Conservation (phyloP, 2,329 filamentous ascomycete genomes). For the Aspergillus sp. region DNA sequence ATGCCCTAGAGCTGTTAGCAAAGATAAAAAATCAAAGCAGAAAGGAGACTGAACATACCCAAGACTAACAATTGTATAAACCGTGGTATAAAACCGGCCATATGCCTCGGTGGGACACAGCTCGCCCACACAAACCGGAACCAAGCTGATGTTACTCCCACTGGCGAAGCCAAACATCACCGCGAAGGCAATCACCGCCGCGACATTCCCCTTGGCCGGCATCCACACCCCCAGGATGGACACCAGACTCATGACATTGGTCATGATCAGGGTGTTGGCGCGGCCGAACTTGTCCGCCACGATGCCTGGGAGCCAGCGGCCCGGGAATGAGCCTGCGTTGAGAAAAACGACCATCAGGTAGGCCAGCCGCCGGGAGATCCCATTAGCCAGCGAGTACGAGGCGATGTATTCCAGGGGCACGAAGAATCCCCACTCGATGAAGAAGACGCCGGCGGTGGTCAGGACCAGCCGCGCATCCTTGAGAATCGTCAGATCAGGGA, state of each 20-base stretch:
- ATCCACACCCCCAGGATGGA: slow-evolving; percentile 28
- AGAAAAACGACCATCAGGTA: slow-evolving; percentile 23
- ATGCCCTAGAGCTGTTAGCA: slow-evolving; percentile 11
- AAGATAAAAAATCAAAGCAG: too few relatives aligned
- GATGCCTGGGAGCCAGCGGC: slow-evolving; percentile 21
- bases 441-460: slow-evolving; percentile 18
- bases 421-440: slow-evolving; percentile 24
- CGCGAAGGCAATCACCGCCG: slow-evolving; percentile 19
- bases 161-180: slow-evolving; percentile 35
- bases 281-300: slow-evolving; percentile 24
- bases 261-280: slow-evolving; percentile 27
- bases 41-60: slow-evolving; percentile 9
- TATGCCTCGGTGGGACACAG: slow-evolving; percentile 43
- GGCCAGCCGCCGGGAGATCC: slow-evolving; percentile 13
- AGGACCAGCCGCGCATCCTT: slow-evolving; percentile 14
- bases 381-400: slow-evolving; percentile 18
- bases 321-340: slow-evolving; percentile 21
- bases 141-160: slow-evolving; percentile 38
- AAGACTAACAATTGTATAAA: slow-evolving; percentile 29
- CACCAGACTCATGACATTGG: slow-evolving; percentile 23
- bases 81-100: slow-evolving; percentile 38
- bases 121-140: slow-evolving; percentile 46
- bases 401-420: slow-evolving; percentile 23
- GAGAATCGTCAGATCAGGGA: slow-evolving; percentile 20
- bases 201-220: slow-evolving; percentile 16